Percentiles rank a stretch among this genome's conserved stretches.
Conservation (phyloP, 192 early-diverging fungal genomes). For the Backusella psychrophila region DNA sequence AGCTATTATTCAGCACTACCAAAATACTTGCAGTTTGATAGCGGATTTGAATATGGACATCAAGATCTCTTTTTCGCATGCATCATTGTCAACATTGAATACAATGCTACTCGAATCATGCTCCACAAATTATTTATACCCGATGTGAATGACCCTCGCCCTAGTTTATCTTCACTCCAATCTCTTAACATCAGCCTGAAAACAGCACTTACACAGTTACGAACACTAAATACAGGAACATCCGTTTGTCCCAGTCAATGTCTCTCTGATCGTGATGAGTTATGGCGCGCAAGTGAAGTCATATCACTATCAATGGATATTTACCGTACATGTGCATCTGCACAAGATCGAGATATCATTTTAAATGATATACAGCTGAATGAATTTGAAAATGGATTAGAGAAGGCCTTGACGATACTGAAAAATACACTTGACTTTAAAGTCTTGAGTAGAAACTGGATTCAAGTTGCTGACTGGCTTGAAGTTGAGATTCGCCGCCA, state of each 20-base stretch:
- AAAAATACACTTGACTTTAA: constrained; percentile 22
- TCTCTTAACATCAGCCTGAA: constrained; percentile 35
- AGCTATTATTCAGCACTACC: constrained; percentile 17
- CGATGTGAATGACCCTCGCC: constrained; percentile 14
- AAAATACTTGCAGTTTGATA: constrained; percentile 23
- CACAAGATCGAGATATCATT: constrained; percentile 1
- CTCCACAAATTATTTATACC: constrained; percentile 39
- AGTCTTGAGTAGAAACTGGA: constrained; percentile 16
- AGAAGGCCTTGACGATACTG: constrained; percentile 15
- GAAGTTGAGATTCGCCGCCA: constrained; percentile 29
- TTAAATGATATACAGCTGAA: neutral
- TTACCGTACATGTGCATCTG: constrained; percentile 8
- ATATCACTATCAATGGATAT: constrained; percentile 29
- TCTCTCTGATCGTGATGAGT: constrained; percentile 35
- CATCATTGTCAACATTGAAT: constrained; percentile 32
- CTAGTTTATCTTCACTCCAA: constrained; percentile 17
- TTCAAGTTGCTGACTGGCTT: constrained; percentile 32
- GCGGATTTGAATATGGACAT: constrained; percentile 22
- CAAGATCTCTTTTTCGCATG: constrained; percentile 25
- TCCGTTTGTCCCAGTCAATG: constrained; percentile 16
- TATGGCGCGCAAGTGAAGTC: constrained; percentile 26
- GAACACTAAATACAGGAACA: constrained; percentile 8
- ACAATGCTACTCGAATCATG: constrained; percentile 37
- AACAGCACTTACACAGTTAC: constrained; percentile 24
- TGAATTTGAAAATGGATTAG: constrained; percentile 19